Percentiles rank a stretch among this genome's conserved stretches.
These are phyloP conservation scores for Lathyrus sativus DNA, from an alignment of 306 rosid species.

Conservation along the genomic window DNA sequence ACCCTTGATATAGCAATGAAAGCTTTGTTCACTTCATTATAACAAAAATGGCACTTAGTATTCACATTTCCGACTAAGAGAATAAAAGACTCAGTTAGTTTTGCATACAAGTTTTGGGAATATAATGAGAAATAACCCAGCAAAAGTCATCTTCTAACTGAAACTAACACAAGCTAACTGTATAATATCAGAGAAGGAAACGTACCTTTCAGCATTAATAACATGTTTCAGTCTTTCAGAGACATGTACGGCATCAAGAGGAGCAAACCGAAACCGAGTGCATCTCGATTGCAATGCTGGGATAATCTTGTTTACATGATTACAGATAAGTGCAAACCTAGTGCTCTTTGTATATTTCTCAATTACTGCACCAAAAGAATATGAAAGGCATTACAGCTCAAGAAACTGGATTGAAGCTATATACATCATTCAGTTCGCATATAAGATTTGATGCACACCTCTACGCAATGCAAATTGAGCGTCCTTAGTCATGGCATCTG, in stretches of 20 bases:
- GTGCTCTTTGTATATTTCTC: conserved; percentile 91
- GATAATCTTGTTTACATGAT: conserved; percentile 96
- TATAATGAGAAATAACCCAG: background rate
- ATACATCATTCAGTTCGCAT: background rate
- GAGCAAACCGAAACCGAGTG: conserved; percentile 96
- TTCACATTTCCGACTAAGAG: background rate
- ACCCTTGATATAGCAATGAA: conserved; percentile 14
- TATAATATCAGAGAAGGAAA: conserved; percentile 20
- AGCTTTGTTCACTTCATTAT: background rate
- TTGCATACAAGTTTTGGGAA: background rate
- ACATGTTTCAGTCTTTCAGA: conserved; percentile 82
- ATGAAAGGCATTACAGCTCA: conserved; percentile 19
- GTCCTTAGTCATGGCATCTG: conserved; percentile 99
- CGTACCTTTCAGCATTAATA: conserved; percentile 75
- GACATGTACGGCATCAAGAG: conserved; percentile 85
- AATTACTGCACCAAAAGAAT: conserved; percentile 62
- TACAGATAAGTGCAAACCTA: conserved; percentile 87
- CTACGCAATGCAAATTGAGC: conserved; percentile 96
- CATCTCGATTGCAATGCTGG: conserved; percentile 96
- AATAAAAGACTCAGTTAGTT: conserved; percentile 3
- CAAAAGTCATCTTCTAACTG: background rate
- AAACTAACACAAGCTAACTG: conserved; percentile 6
- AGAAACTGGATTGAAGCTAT: conserved; percentile 17
- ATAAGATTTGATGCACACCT: conserved; percentile 50
- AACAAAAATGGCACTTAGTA: conserved; percentile 16